These are phyloP conservation scores for Entelexis sorbosivorans DNA, from an alignment of 1,139 yeast species.

Conservation along the genomic window DNA sequence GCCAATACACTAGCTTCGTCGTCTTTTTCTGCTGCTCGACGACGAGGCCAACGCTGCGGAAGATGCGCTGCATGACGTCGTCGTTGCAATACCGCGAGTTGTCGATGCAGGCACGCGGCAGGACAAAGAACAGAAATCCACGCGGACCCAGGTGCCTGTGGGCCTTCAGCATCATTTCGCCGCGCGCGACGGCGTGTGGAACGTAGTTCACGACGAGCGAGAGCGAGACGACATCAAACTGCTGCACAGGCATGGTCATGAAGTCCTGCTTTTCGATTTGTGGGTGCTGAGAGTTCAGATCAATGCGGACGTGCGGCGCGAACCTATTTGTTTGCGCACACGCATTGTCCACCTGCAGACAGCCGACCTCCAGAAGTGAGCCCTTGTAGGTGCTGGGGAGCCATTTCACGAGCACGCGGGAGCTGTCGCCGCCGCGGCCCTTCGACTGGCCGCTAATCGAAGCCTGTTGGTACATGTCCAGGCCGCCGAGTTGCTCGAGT, in stretches of 20 bases:
- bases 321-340: conserved; percentile 42
- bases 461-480: conserved; percentile 66
- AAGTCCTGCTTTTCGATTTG: conserved; percentile 67
- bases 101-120: conserved; percentile 75
- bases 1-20: conserved; percentile 67
- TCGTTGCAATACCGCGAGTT: conserved; percentile 71
- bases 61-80: conserved; percentile 37
- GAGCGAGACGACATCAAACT: conserved; percentile 60
- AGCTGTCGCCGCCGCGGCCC: conserved; percentile 82
- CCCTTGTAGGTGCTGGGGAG: conserved; percentile 29
- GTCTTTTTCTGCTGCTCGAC: conserved; percentile 45
- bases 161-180: conserved; percentile 61
- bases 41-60: conserved; percentile 50
- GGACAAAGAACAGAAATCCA: conserved; percentile 56
- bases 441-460: conserved; percentile 72
- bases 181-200: conserved; percentile 57
- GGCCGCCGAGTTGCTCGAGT: conserved; percentile 52
- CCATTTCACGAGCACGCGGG: conserved; percentile 66
- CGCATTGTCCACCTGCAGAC: conserved; percentile 54
- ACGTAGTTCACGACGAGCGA: conserved; percentile 84
- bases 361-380: conserved; percentile 69
- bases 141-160: conserved; percentile 36
- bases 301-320: conserved; percentile 48
- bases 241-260: conserved; percentile 49
- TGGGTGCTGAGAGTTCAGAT: conserved; percentile 70